A percentile compares a stretch with the other conserved stretches of the same genome.
These are phyloP conservation scores for Termitomyces sp. DNA, from an alignment of 768 basidiomycete species.

Conservation along the genomic window DNA sequence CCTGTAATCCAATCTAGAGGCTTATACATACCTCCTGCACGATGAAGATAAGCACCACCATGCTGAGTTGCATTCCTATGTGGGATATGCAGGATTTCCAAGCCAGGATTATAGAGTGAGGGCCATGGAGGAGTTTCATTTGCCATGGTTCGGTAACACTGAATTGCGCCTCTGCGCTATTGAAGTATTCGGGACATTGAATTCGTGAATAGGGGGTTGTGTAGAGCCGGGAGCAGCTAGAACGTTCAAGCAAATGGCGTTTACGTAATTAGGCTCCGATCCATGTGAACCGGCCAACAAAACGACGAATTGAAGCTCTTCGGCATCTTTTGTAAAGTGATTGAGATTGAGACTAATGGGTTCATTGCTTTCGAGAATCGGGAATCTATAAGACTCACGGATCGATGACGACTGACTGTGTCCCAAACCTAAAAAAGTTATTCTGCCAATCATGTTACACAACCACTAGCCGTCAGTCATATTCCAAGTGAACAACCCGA, in stretches of 20 bases:
- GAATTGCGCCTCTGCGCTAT: background rate
- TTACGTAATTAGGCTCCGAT: background rate
- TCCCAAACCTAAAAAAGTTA: no score
- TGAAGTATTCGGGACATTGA: conserved; percentile 1
- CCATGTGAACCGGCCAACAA: no score
- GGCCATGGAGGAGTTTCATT: conserved; percentile 34
- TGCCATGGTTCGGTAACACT: conserved; percentile 2
- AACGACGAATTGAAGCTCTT: no score
- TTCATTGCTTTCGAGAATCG: no score
- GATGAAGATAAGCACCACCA: conserved; percentile 39
- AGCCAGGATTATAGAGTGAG: conserved; percentile 44
- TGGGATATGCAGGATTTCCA: conserved; percentile 44
- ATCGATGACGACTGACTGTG: no score
- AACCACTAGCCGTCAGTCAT: no score
- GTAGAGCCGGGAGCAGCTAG: no score
- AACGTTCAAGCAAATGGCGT: background rate
- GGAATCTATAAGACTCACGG: no score
- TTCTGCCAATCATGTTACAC: no score
- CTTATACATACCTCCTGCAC: conserved; percentile 29
- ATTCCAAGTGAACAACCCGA: no score
- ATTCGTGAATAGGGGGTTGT: background rate
- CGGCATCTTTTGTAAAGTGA: no score
- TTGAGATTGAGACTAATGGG: no score
- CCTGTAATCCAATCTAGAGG: background rate
- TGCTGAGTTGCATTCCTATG: conserved; percentile 35